phyloP scores from a whole-genome alignment of 2,329 filamentous ascomycete species.

The Alternaria brassicae region DNA sequence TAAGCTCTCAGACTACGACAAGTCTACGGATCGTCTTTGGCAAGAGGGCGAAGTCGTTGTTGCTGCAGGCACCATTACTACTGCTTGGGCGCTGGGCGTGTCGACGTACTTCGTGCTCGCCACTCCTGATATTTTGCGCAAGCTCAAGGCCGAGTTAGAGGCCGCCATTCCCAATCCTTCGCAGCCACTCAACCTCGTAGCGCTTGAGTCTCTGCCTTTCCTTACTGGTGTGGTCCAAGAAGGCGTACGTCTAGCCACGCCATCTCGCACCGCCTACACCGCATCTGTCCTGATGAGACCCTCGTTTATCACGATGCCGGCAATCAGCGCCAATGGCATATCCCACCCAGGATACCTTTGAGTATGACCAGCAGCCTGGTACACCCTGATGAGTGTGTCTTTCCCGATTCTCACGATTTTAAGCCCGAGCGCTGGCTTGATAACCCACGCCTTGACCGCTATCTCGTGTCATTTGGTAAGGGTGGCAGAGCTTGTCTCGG shows the following conservation, averaged over 20 bases:
- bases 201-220: neutral
- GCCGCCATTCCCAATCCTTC: neutral
- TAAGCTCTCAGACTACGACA: neutral
- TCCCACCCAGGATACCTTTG: neutral
- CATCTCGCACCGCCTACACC: neutral
- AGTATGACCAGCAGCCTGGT: neutral
- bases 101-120: neutral
- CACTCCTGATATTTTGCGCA: neutral
- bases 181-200: neutral
- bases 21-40: neutral
- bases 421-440: constrained; percentile 6
- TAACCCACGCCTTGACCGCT: constrained; percentile 16
- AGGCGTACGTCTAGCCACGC: neutral
- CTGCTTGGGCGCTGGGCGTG: constrained; percentile 1
- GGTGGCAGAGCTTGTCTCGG: constrained; percentile 33
- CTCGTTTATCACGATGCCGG: neutral
- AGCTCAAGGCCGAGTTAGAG: neutral
- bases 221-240: neutral
- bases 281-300: neutral
- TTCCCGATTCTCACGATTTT: neutral
- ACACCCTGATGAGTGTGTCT: neutral
- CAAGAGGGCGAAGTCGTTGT: constrained; percentile 3
- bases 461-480: constrained; percentile 29
- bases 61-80: constrained; percentile 1
- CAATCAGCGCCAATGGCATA: neutral